phyloP scores from a whole-genome alignment of 768 basidiomycete species.

The Boletus vermiculosoides region DNA sequence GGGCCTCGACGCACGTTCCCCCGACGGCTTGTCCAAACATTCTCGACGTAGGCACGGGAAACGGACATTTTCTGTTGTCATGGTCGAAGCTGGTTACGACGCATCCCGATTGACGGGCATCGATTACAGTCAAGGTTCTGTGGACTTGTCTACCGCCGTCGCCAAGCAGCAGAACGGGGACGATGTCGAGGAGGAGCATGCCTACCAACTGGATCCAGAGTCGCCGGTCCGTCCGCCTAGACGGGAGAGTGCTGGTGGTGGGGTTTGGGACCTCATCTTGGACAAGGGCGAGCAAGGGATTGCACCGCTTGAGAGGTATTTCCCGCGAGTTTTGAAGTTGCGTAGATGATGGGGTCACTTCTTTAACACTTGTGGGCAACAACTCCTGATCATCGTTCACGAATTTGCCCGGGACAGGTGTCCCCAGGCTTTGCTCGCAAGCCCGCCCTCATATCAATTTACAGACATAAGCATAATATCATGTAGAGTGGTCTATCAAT shows the following conservation, averaged over 20 bases:
- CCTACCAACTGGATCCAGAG: conserved; percentile 41
- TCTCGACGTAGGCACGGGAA: conserved; percentile 79
- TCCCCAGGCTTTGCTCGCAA: neutral
- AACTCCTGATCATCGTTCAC: neutral
- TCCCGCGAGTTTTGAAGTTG: conserved; percentile 50
- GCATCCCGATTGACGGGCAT: conserved; percentile 55
- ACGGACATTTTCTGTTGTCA: conserved; percentile 71
- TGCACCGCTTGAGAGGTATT: conserved; percentile 59
- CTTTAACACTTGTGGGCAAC: conserved; percentile 71
- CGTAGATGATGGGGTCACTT: conserved; percentile 69
- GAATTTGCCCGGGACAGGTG: neutral
- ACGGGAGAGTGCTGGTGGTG: conserved; percentile 2
- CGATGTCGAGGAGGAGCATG: neutral
- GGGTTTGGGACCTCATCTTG: conserved; percentile 68
- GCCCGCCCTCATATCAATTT: no score
- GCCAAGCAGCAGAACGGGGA: conserved; percentile 40
- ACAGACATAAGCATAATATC: no score
- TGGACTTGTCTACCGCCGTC: conserved; percentile 59
- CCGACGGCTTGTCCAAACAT: conserved; percentile 45
- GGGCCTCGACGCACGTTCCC: conserved; percentile 60
- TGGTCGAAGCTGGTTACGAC: conserved; percentile 65
- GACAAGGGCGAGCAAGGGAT: conserved; percentile 61
- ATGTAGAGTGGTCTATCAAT: neutral
- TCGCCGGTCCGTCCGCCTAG: conserved; percentile 35
- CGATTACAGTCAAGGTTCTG: conserved; percentile 75